Evolutionary conservation across 257 asterid genomes (phyloP), one percentile per base, ranked within the genome.

Genomic region (Eustoma russellianum): DNA sequence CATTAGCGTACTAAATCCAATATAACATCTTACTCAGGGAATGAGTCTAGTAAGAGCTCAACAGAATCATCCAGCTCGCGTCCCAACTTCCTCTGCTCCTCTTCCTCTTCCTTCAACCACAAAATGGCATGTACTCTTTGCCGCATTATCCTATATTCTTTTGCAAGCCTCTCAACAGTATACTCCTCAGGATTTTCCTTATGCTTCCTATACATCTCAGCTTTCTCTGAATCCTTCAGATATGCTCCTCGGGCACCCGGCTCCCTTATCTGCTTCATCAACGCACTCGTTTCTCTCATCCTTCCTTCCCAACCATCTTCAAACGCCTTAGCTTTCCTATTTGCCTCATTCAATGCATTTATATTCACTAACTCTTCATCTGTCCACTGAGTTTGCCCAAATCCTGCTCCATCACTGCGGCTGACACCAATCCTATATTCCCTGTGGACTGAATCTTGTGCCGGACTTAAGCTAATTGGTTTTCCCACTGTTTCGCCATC

Each of bases 81-180:
- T 10, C 97, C 98, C 9, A 67, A 87, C 68, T 76, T 84, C 77
- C 80, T 82, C 79, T 84, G 95, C 73, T 79, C 88, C 63, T 87
- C 98, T 66, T 91, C 97, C 41, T 60, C 60, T 66, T 80, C 86
- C 74, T 82, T 84, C 60, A 91, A 77, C 86, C 85, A 87, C 62
- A 91, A 68, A 70, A 91, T 91, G 9, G 98, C 97, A 17, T 84
- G 97, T 53, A 91, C 98, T 59, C 98, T 67, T 74, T 91, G 98
- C 86, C 97, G 88, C 95, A 91, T 87, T 57, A 91, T 68, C 73
- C 94, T 78, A 57, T 91, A 91, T 5, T 91, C 98, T 69, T 87
- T 82, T 13, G 98, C 98, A 64, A 91, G 65, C 71, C 64, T 82
- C 81, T 91, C 98, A 56, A 91, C 92, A 0, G 94, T 87, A 56